These are phyloP conservation scores for Exophiala aquamarina DNA, from an alignment of 2,329 filamentous ascomycete genomes.

Conservation along the genomic window DNA sequence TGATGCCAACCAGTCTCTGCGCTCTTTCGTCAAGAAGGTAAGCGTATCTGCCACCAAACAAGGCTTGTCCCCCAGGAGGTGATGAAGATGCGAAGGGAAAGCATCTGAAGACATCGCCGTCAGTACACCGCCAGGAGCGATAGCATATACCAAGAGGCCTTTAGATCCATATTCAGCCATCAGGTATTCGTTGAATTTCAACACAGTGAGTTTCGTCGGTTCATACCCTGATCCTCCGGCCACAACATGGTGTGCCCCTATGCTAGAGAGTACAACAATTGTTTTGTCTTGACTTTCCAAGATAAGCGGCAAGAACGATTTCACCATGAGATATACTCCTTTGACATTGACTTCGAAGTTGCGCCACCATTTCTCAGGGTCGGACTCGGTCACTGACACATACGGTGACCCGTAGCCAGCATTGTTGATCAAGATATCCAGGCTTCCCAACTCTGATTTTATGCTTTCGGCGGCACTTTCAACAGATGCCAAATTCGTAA, in stretches of 20 bases:
- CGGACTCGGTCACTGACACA: constrained; percentile 30
- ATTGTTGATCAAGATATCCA: constrained; percentile 28
- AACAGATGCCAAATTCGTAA: constrained; percentile 40
- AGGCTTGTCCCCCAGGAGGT: constrained; percentile 19
- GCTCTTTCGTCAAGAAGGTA: constrained; percentile 30
- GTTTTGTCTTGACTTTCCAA: constrained; percentile 30
- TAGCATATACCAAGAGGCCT: constrained; percentile 22
- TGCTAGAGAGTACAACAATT: constrained; percentile 41
- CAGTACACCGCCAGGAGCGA: constrained; percentile 23
- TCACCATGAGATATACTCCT: constrained; percentile 35
- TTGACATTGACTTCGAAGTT: constrained; percentile 54
- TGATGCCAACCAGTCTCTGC: constrained; percentile 17
- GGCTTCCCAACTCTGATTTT: constrained; percentile 30
- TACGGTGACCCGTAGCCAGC: constrained; percentile 20
- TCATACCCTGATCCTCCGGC: constrained; percentile 47
- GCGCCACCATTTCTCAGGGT: constrained; percentile 44
- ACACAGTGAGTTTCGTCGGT: constrained; percentile 44
- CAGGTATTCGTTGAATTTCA: constrained; percentile 49
- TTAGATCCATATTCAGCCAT: constrained; percentile 43
- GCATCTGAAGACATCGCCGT: constrained; percentile 17
- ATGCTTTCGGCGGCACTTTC: constrained; percentile 35
- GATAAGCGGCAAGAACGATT: constrained; percentile 33
- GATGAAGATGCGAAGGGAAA: constrained; percentile 12
- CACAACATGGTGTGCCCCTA: constrained; percentile 37
- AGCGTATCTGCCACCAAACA: constrained; percentile 31